phyloP scores from a whole-genome alignment of 257 asterid species.

The Mentha longifolia region DNA sequence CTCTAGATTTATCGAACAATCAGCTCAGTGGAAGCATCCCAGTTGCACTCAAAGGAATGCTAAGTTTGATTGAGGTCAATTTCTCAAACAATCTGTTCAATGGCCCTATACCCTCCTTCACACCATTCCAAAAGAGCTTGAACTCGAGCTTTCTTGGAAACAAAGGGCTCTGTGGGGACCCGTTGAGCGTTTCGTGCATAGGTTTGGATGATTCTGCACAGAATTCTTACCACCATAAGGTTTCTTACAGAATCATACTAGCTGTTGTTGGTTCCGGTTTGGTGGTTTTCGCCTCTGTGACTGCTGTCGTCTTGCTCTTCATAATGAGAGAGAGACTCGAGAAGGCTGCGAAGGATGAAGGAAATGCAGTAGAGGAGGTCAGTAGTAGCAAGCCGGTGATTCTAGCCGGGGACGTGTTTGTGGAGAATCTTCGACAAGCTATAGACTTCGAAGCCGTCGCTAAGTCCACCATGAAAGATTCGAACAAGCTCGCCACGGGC shows the following conservation, averaged over 20 bases:
- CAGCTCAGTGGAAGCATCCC: conserved; percentile 84
- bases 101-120: conserved; percentile 78
- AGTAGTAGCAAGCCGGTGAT: conserved; percentile 59
- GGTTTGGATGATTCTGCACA: conserved; percentile 48
- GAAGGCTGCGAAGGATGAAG: conserved; percentile 51
- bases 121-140: conserved; percentile 85
- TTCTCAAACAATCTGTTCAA: conserved; percentile 76
- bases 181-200: conserved; percentile 63
- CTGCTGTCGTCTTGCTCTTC: conserved; percentile 69
- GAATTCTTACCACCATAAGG: conserved; percentile 68
- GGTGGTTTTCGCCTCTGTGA: conserved; percentile 81
- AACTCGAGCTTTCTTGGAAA: conserved; percentile 80
- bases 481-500: conserved; percentile 66
- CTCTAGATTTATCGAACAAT: conserved; percentile 82
- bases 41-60: conserved; percentile 75
- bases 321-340: conserved; percentile 80
- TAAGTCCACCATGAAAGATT: conserved; percentile 73
- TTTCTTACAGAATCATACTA: conserved; percentile 75
- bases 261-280: conserved; percentile 92
- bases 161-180: conserved; percentile 92
- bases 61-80: conserved; percentile 88
- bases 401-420: conserved; percentile 56
- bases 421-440: conserved; percentile 75
- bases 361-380: conserved; percentile 35
- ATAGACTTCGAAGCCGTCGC: conserved; percentile 86